phyloP scores from a whole-genome alignment of 2,329 filamentous ascomycete species.

The Periconia sp. region DNA sequence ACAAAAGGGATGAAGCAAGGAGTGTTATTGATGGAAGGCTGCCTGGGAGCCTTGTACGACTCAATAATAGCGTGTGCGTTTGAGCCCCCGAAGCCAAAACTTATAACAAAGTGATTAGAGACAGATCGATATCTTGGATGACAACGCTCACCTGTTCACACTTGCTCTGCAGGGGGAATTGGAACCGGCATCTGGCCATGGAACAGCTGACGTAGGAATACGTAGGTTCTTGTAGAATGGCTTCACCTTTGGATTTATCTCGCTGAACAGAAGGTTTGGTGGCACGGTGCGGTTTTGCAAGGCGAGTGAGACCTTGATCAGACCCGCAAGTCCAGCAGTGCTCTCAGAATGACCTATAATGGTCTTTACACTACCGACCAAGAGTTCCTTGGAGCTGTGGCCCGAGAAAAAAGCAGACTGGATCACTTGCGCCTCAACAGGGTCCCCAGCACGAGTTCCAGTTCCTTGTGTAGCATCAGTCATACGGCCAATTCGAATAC shows the following conservation, averaged over 20 bases:
- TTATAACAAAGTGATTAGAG: slow-evolving; percentile 3
- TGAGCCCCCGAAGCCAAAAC: slow-evolving; percentile 7
- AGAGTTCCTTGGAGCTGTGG: neutral
- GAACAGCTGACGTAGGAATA: slow-evolving; percentile 11
- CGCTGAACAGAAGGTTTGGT: slow-evolving; percentile 26
- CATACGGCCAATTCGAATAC: too few species aligned
- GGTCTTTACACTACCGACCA: slow-evolving; percentile 28
- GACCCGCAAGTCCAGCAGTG: slow-evolving; percentile 38
- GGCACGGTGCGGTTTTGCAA: slow-evolving; percentile 45
- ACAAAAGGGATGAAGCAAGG: too few species aligned
- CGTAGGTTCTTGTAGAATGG: slow-evolving; percentile 13
- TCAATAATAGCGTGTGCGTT: slow-evolving; percentile 22
- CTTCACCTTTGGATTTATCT: slow-evolving; percentile 20
- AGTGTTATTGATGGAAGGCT: too few species aligned
- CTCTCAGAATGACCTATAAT: slow-evolving; percentile 47
- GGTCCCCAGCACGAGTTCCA: slow-evolving; percentile 60
- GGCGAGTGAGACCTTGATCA: slow-evolving; percentile 47
- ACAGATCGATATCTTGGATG: too few species aligned
- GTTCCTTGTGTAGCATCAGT: slow-evolving; percentile 42
- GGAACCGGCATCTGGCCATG: slow-evolving; percentile 9
- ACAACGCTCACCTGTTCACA: slow-evolving; percentile 14
- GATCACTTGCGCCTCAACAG: slow-evolving; percentile 24
- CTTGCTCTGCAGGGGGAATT: neutral
- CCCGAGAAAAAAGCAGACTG: slow-evolving; percentile 14
- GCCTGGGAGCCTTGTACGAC: neutral